Base-by-base conservation (phyloP, 192 early-diverging fungal species). In the Coemansia sp. region DNA sequence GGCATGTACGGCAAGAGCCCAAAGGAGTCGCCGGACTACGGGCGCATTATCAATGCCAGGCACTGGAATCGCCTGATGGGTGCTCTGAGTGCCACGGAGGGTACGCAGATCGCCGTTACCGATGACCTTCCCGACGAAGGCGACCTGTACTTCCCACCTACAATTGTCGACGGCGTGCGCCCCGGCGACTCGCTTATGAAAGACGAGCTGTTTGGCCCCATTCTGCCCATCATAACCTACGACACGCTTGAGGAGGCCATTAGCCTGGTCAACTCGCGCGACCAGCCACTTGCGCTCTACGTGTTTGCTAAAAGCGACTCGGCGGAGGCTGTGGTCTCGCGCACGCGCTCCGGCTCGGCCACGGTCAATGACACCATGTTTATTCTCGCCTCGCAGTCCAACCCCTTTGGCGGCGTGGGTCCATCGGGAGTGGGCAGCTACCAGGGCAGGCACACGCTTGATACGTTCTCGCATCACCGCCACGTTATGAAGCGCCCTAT, bases 371-470 rank as follows among this genome's bases (percentile, higher is more conserved):
- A 97, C 70, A 79, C 85, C 9, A 62, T 94, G 63, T 78, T 92
- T 59, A 88, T 91, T 24, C 58, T 84, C 36, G 71, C 73, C 36
- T 66, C 83, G 21, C 38, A 73, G 34, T 64, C 67, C 21, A 61
- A 92, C n/a, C 95, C 95, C 42, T 97, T 96, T 73, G 94, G 94
- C 46, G 96, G 95, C 45, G 86, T 91, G 0, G 95, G 95, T 0
- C 67, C 76, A 0, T 95, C 93, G 8, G 96, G 96, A 1, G 86
- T 93, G 34, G 96, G 96, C 55, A 81, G 66, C 38, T 97, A 96
- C 74, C 93, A 92, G 37, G 94, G 94, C 55, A 71, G 85, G 39
- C 66, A 78, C 64, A 89, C 91, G 3, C 93, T 95, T 72, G 80
- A 90, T 21, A 84, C 86, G 6, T 95, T 95, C 73, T 89, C 93